Evolutionary conservation across 2,329 filamentous ascomycete species (phyloP).

Genomic region (Aspergillus sp.): DNA sequence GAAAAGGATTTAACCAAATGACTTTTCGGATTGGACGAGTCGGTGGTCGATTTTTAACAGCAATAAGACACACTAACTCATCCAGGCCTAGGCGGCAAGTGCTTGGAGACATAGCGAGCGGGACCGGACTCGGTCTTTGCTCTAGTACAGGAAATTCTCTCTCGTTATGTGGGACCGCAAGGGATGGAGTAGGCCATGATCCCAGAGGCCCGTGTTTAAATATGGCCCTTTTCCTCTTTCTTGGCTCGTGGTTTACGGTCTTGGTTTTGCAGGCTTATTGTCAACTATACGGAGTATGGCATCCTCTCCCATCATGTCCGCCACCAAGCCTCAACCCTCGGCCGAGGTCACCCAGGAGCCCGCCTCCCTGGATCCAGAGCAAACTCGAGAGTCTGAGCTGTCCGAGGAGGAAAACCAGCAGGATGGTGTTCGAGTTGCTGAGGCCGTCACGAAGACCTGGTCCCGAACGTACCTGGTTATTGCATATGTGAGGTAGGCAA

Average conservation of each 20-base stretch:
- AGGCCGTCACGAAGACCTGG: constrained; percentile 47
- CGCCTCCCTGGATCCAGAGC: background rate
- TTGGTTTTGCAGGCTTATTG: background rate
- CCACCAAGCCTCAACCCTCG: background rate
- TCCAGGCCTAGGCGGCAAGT: background rate
- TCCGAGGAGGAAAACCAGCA: constrained; percentile 15
- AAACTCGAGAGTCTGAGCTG: background rate
- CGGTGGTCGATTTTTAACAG: background rate
- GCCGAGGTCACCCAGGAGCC: background rate
- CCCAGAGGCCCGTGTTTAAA: background rate
- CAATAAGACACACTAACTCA: background rate
- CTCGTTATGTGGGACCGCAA: background rate
- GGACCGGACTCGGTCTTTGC: background rate
- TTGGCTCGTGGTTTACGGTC: background rate
- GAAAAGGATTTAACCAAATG: background rate
- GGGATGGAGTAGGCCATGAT: background rate
- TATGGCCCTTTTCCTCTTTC: background rate
- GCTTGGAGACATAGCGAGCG: background rate
- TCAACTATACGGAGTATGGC: background rate
- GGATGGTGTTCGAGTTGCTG: constrained; percentile 42
- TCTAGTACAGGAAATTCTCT: background rate
- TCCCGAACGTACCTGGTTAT: constrained; percentile 38
- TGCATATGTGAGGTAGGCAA: constrained; percentile 27
- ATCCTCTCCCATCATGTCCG: background rate
- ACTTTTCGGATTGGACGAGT: background rate